Evolutionary conservation across 1,139 yeast genomes (phyloP), one percentile per base, ranked within the genome.

Genomic region (Candida gigantensis): DNA sequence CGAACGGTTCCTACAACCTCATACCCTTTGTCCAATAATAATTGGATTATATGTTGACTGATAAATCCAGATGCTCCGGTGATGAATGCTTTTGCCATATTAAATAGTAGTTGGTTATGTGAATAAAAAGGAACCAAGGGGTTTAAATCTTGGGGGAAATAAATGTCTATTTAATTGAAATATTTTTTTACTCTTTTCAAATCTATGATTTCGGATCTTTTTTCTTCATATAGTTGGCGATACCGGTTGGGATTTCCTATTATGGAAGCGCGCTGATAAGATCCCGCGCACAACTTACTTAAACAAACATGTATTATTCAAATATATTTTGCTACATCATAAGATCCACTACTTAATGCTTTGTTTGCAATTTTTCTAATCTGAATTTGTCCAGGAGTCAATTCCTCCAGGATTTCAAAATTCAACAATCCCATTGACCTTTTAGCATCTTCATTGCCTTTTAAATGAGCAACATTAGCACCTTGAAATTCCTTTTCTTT

Each of bases 1-100:
- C 89, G 68, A 6, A 78, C 87, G 1, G 86, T 75, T 7, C 86
- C 87, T 18, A 81, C 65, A 6, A 82, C 86, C 1, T 57, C 52
- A 53, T 76, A 79, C 13, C 75, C 78, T 37, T 59, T 58, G 7
- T 57, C 52, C 21, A 62, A 42, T 26, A 66, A 50, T 5, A 48
- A 47, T 36, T 59, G 53, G 28, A 63, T 63, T 11, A 75, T 66
- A 48, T 78, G 80, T 36, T 74, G 72, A 15, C 82, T 83, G 41
- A 79, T 71, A 48, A 70, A 79, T 12, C 84, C 84, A 11, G 79
- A 68, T 10, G 79, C 81, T 3, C 84, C 85, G 3, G 83, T 72
- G 21, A 79, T 67, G 21, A 78, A 66, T 24, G 74, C 73, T 41
- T 53, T 51, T 16, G 48, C 24, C 48, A 81, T 45, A 21, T 10